Evolutionary conservation across 2,329 filamentous ascomycete genomes (phyloP).

Genomic region (Arachnopeziza araneosa): DNA sequence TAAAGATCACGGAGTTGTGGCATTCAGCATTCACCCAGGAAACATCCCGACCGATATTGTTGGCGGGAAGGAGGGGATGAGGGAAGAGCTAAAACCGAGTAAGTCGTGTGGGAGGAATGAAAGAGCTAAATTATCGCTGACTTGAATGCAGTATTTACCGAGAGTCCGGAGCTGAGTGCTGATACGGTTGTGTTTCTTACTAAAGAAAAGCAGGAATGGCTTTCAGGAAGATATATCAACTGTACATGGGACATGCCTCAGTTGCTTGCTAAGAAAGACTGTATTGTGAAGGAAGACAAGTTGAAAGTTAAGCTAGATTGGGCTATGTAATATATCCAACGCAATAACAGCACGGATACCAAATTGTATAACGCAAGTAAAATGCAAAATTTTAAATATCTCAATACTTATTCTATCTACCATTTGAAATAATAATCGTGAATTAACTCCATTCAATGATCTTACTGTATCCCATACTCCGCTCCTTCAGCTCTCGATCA

Average conservation of each 20-base stretch:
- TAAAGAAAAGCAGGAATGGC: conserved; percentile 38
- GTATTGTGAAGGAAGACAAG: conserved; percentile 35
- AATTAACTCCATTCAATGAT: not conserved
- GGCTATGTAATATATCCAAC: not conserved
- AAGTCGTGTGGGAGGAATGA: conserved; percentile 1
- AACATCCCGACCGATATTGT: conserved; percentile 15
- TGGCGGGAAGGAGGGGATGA: conserved; percentile 9
- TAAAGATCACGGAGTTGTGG: conserved; percentile 34
- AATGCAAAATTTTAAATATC: too few species aligned
- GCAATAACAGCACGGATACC: too few species aligned
- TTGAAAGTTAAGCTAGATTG: conserved; percentile 29
- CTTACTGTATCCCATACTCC: not conserved
- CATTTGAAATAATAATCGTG: too few species aligned
- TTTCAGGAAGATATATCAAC: conserved; percentile 40
- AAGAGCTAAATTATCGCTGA: not conserved
- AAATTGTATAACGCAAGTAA: too few species aligned
- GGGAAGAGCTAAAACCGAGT: conserved; percentile 10
- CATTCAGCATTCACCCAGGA: conserved; percentile 32
- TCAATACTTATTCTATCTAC: too few species aligned
- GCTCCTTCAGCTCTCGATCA: not conserved
- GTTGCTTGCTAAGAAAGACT: conserved; percentile 36
- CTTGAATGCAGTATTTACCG: conserved; percentile 28
- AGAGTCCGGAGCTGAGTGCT: conserved; percentile 32
- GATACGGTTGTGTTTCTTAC: conserved; percentile 41
- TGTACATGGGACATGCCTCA: conserved; percentile 44